Evolutionary conservation across 495 filamentous ascomycete genomes (phyloP).

Genomic region (Penicillium daleae): DNA sequence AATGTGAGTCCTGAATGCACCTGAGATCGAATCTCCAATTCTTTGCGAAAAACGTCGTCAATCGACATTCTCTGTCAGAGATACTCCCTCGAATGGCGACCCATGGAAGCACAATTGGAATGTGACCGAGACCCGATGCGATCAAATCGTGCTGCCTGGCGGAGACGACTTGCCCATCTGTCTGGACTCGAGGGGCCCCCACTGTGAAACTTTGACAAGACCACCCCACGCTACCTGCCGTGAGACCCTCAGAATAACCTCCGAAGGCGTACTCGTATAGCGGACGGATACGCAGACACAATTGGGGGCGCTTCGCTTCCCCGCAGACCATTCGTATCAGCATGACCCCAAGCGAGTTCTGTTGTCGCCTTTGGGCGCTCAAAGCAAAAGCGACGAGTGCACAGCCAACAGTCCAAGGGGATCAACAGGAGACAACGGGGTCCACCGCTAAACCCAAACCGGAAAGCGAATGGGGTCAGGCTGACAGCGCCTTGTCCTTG

Average conservation of each 20-base stretch:
- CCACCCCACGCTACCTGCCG: background rate
- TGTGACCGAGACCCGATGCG: background rate
- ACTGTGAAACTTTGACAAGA: background rate
- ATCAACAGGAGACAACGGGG: conserved; percentile 13
- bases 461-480: conserved; percentile 8
- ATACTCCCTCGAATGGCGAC: background rate
- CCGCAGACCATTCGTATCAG: background rate
- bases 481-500: background rate
- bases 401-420: background rate
- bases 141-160: conserved; percentile 1
- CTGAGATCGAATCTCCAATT: background rate
- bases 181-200: background rate
- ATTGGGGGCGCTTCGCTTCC: background rate
- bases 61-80: background rate
- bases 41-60: background rate
- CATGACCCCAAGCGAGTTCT: background rate
- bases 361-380: background rate
- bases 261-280: background rate
- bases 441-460: conserved; percentile 9
- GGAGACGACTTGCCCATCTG: background rate
- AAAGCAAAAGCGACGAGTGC: background rate
- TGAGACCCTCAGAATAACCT: background rate
- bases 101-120: background rate
- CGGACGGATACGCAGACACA: background rate
- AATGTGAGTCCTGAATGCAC: background rate